phyloP scores from a whole-genome alignment of 768 basidiomycete genomes.

The Lanmaoa pseudosensibilis region DNA sequence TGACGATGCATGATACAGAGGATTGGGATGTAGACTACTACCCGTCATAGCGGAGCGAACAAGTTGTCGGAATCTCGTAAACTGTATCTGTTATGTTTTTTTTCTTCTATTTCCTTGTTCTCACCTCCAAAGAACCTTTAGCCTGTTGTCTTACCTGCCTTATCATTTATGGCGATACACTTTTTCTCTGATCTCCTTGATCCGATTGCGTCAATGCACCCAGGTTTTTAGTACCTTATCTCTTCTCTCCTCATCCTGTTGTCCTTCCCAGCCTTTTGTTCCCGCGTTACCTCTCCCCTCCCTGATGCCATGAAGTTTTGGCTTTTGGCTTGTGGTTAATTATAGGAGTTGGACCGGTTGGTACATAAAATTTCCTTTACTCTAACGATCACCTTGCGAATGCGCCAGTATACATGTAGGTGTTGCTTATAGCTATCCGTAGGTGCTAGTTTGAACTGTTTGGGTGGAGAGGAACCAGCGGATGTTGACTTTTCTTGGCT shows the following conservation, averaged over 20 bases:
- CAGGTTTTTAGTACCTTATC: constrained; percentile 1
- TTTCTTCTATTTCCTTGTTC: no score
- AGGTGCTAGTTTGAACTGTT: background rate
- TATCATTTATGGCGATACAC: constrained; percentile 6
- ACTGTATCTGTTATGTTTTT: constrained; percentile 15
- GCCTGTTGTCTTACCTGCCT: constrained; percentile 5
- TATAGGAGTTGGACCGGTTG: constrained; percentile 4
- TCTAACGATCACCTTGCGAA: background rate
- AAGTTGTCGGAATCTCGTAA: background rate
- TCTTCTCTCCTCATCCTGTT: background rate
- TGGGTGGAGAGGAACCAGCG: background rate
- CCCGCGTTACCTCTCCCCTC: constrained; percentile 4
- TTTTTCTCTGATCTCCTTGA: background rate
- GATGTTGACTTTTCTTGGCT: background rate
- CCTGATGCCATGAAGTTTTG: background rate
- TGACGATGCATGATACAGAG: constrained; percentile 30
- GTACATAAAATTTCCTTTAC: constrained; percentile 4
- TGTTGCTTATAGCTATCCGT: background rate
- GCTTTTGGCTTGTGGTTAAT: background rate
- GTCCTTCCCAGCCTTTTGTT: constrained; percentile 1
- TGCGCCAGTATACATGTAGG: background rate
- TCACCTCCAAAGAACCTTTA: constrained; percentile 3
- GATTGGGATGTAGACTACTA: constrained; percentile 57
- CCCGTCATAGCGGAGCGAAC: constrained; percentile 30
- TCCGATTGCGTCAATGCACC: background rate